Evolutionary conservation across 805 yeast species (phyloP).

Genomic region (Candida wancherniae): DNA sequence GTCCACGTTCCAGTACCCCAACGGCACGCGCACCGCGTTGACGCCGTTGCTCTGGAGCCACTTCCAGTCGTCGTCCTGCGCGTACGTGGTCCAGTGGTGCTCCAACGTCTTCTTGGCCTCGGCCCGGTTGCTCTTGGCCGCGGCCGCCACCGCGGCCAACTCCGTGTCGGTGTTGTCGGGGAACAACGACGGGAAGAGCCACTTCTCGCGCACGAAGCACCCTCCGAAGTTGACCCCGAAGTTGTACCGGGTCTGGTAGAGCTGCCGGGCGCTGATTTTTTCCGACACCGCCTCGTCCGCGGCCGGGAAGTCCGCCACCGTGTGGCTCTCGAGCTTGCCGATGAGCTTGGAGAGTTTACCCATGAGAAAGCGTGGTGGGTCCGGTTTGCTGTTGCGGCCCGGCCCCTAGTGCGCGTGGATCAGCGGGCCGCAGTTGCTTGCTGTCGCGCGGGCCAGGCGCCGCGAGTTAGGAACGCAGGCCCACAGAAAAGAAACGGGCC

Average conservation of each 20-base stretch:
- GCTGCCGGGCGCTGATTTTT: constrained; percentile 38
- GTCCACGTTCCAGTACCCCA: constrained; percentile 87
- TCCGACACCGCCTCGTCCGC: constrained; percentile 33
- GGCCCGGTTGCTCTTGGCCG: constrained; percentile 45
- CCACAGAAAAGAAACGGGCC: no score
- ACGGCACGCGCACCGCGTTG: constrained; percentile 79
- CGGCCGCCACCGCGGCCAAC: constrained; percentile 60
- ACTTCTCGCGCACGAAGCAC: constrained; percentile 72
- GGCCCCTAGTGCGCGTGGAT: no score
- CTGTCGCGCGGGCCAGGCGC: no score
- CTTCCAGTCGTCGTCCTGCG: constrained; percentile 70
- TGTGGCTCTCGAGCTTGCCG: constrained; percentile 25
- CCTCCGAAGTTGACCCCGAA: constrained; percentile 87
- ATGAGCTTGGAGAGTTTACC: constrained; percentile 6
- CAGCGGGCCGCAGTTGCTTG: no score
- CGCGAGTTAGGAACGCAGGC: constrained; percentile 2
- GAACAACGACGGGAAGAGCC: constrained; percentile 65
- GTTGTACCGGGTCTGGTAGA: constrained; percentile 59
- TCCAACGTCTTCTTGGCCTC: constrained; percentile 52
- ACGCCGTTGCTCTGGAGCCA: constrained; percentile 66
- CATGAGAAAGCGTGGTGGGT: constrained; percentile 1
- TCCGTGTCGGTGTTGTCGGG: constrained; percentile 60
- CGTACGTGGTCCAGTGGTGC: constrained; percentile 60
- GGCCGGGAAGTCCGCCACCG: constrained; percentile 15
- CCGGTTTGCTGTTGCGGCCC: constrained; percentile 3